phyloP scores from a whole-genome alignment of 352 stramenopile species.

The Lagenidium giganteum region DNA sequence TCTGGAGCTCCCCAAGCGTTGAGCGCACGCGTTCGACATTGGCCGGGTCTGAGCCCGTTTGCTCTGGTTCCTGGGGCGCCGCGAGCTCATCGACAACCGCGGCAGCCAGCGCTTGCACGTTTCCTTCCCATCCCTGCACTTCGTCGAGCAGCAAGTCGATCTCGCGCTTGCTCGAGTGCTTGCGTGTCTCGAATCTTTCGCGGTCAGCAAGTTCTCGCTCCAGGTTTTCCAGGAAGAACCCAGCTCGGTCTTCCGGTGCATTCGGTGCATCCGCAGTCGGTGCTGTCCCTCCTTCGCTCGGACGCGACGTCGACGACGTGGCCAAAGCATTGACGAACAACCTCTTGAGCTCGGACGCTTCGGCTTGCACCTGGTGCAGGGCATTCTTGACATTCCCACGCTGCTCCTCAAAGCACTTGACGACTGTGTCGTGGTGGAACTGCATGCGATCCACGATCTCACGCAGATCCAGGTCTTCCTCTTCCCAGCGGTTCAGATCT shows the following conservation, averaged over 20 bases:
- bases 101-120: constrained; percentile 18
- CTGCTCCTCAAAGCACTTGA: constrained; percentile 52
- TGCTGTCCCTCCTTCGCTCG: no score
- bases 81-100: constrained; percentile 31
- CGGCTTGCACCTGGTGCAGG: constrained; percentile 44
- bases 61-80: constrained; percentile 8
- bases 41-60: constrained; percentile 11
- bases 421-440: constrained; percentile 55
- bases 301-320: constrained; percentile 16
- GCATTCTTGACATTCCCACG: constrained; percentile 41
- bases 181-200: constrained; percentile 13
- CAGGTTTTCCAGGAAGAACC: constrained; percentile 39
- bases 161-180: constrained; percentile 4
- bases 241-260: constrained; percentile 10
- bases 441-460: constrained; percentile 56
- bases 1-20: constrained; percentile 25
- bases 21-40: constrained; percentile 14
- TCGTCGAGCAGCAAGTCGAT: constrained; percentile 17
- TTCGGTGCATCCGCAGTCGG: background rate
- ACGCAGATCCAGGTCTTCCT: constrained; percentile 56
- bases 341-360: constrained; percentile 45
- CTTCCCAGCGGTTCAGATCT: constrained; percentile 49
- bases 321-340: constrained; percentile 46
- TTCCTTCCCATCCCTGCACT: constrained; percentile 26
- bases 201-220: constrained; percentile 27